phyloP scores from a whole-genome alignment of 345 rosid species.

The Sisymbrium irio region DNA sequence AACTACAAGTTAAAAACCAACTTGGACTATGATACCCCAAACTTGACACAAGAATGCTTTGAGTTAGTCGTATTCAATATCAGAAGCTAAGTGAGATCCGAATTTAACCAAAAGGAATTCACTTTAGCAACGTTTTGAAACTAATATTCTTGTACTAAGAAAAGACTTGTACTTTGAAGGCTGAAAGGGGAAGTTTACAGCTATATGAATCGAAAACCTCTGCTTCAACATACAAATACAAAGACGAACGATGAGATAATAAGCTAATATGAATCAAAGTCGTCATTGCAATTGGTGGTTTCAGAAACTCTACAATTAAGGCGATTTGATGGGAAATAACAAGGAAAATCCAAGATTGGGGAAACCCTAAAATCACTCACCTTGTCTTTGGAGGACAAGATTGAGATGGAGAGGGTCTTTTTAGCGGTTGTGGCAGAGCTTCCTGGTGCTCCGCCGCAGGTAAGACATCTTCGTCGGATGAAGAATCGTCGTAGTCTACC shows the following conservation, averaged over 20 bases:
- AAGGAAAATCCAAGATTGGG: not conserved
- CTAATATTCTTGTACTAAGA: not conserved
- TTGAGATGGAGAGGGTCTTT: slow-evolving; percentile 1
- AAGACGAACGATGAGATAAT: not conserved
- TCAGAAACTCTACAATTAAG: not conserved
- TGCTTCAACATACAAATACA: not conserved
- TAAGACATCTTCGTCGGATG: slow-evolving; percentile 31
- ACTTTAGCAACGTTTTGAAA: not conserved
- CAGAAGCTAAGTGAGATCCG: not conserved
- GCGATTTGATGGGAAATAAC: not conserved
- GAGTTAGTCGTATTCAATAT: not conserved
- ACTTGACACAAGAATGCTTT: not conserved
- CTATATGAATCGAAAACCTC: not conserved
- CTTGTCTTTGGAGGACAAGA: not conserved
- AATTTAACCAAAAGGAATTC: not conserved
- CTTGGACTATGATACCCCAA: not conserved
- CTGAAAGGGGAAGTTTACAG: not conserved
- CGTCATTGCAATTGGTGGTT: not conserved
- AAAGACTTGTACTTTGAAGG: not conserved
- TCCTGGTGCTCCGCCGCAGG: slow-evolving; percentile 3
- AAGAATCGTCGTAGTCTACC: slow-evolving; percentile 36
- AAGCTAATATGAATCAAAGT: slow-evolving; percentile 2
- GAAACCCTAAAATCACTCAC: slow-evolving; percentile 30
- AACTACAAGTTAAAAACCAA: not conserved
- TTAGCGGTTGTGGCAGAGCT: not conserved